Base-by-base conservation (phyloP, 768 basidiomycete genomes). In the Guyanaporus albipodus region DNA sequence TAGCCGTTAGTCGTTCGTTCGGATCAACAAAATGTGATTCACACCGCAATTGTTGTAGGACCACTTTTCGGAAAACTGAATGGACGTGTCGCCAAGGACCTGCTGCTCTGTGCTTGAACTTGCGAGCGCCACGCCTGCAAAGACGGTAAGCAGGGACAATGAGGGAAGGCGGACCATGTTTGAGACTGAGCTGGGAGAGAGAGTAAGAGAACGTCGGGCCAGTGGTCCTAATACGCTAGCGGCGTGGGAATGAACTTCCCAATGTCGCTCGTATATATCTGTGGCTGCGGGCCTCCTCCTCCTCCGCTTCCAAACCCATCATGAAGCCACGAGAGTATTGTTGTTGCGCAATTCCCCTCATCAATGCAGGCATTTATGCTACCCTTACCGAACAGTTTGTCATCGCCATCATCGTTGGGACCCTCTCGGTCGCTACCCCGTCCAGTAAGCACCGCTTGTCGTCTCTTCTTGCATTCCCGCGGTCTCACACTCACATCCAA, bases 321-420 rank as follows among this genome's bases (percentile, higher is more conserved):
- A 85, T 87, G 85, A 87, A 83, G 64, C 69, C 83, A 41, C 79
- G 89, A 70, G 84, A 91, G 39, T 94, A 92, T 62, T 96, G 92
- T 61, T 96, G 92, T 66, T 91, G 88, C 59, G 93, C 93, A 35
- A 85, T 97, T 49, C 94, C 94, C 8, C 69, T 92, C 39, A 73
- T 92, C 52, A 95, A 99, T 70, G 77, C 82, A 50, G 96, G 96
- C 26, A 88, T 97, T 43, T 97, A 96, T 57, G 66, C 79, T 17
- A 78, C 86, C 23, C 66, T 98, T 39, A 63, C 72, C 0, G 89
- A 95, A 63, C 93, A 96, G 67, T 74, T 89, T 34, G 70, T 78
- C 14, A 62, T 84, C 17, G 82, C 78, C 5, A 59, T 90, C 52
- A 50, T 85, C 14, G 78, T 82, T 9, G 92, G 85, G 17, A 80